Conservation (phyloP, 108 stramenopile genomes). For the Nitzschia sp. region DNA sequence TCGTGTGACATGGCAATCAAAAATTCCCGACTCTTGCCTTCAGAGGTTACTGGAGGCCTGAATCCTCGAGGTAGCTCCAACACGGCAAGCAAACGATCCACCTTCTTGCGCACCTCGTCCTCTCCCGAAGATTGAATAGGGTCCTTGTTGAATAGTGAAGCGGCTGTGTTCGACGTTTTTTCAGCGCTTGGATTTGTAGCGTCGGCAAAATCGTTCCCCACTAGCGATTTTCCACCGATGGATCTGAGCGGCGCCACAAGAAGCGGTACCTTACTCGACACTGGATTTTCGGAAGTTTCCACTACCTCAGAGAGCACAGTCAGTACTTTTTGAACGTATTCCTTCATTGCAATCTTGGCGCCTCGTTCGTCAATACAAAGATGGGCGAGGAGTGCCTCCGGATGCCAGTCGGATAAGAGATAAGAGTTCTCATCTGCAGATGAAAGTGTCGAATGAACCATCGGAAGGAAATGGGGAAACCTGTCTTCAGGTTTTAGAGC, state of each 20-base stretch:
- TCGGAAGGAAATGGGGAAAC: constrained; percentile 59
- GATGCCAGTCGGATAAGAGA: constrained; percentile 74
- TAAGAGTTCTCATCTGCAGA: constrained; percentile 46
- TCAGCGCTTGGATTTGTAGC: neutral
- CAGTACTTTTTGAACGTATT: constrained; percentile 42
- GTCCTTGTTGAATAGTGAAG: neutral
- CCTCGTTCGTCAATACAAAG: constrained; percentile 67
- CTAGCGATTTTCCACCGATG: constrained; percentile 27
- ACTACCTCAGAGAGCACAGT: constrained; percentile 65
- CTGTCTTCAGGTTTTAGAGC: constrained; percentile 19
- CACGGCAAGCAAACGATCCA: neutral
- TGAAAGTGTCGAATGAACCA: constrained; percentile 32
- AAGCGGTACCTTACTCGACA: constrained; percentile 37
- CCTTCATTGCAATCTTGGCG: constrained; percentile 48
- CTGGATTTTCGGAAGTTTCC: constrained; percentile 32
- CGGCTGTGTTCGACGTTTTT: constrained; percentile 12
- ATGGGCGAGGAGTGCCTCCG: constrained; percentile 72
- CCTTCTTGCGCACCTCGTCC: neutral
- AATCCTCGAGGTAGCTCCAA: neutral
- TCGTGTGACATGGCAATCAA: constrained; percentile 5
- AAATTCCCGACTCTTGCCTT: constrained; percentile 14
- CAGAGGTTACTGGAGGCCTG: neutral
- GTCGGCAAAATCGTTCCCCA: constrained; percentile 26
- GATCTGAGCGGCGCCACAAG: constrained; percentile 49
- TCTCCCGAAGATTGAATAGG: neutral